Percentiles rank a stretch among this genome's conserved stretches.
These are phyloP conservation scores for Sarocladium brachiariae DNA, from an alignment of 2,329 filamentous ascomycete species.

Conservation along the genomic window DNA sequence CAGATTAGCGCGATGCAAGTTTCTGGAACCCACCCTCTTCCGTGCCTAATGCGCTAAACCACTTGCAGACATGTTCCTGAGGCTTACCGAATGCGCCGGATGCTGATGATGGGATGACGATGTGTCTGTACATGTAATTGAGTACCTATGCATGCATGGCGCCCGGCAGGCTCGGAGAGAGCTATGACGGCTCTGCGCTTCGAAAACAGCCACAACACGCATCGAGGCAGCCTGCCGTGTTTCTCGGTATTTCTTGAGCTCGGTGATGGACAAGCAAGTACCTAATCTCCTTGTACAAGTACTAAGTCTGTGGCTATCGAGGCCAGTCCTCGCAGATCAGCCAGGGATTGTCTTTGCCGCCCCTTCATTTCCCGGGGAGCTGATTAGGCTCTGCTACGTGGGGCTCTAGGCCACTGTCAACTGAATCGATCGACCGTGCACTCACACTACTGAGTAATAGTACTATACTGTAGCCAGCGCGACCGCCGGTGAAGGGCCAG, in stretches of 20 bases:
- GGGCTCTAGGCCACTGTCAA: neutral
- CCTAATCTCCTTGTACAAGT: too few relatives aligned
- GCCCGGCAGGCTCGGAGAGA: neutral
- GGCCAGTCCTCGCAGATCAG: neutral
- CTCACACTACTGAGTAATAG: too few relatives aligned
- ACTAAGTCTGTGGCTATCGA: neutral
- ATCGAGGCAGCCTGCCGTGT: too few relatives aligned
- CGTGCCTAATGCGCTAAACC: neutral
- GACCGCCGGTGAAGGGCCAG: neutral
- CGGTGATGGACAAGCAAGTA: too few relatives aligned
- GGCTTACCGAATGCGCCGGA: constrained; percentile 2
- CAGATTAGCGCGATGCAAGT: neutral
- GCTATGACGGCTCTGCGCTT: too few relatives aligned
- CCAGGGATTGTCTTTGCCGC: neutral
- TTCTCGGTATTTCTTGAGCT: too few relatives aligned
- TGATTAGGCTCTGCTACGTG: constrained; percentile 1
- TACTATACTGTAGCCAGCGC: too few relatives aligned
- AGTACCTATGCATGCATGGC: too few relatives aligned
- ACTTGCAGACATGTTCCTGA: constrained; percentile 5
- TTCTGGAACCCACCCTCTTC: neutral
- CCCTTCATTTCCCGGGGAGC: constrained; percentile 6
- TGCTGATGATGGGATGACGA: constrained; percentile 3
- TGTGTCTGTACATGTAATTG: too few relatives aligned
- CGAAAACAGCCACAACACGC: too few relatives aligned
- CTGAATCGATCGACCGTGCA: constrained; percentile 4